Evolutionary conservation across 768 basidiomycete genomes (phyloP).

Genomic region (Tulasnella sp.): DNA sequence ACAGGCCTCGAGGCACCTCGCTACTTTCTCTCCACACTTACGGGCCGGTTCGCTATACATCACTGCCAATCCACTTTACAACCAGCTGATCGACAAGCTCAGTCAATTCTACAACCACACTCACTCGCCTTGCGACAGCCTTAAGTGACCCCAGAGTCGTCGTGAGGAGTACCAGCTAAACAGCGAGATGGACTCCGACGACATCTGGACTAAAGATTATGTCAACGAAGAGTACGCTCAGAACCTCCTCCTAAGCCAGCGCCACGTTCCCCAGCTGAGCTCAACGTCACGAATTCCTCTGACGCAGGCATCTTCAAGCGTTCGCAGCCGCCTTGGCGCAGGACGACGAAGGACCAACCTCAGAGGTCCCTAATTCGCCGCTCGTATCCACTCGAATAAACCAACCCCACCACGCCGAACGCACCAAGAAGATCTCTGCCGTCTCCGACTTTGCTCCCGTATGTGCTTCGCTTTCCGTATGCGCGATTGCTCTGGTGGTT

Average conservation of each 20-base stretch:
- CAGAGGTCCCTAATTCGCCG: constrained; percentile 36
- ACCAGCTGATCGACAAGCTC: neutral
- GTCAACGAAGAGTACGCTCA: constrained; percentile 63
- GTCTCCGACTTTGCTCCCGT: constrained; percentile 80
- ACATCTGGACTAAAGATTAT: constrained; percentile 51
- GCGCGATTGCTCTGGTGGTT: neutral
- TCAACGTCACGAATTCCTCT: neutral
- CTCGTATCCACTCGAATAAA: constrained; percentile 30
- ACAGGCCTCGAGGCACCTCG: neutral
- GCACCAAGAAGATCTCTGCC: constrained; percentile 76
- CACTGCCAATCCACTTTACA: neutral
- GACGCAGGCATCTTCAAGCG: constrained; percentile 59
- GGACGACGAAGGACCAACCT: constrained; percentile 46
- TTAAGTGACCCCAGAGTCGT: neutral
- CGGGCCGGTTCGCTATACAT: neutral
- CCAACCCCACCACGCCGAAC: constrained; percentile 37
- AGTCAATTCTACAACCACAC: neutral
- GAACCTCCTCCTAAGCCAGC: neutral
- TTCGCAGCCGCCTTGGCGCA: constrained; percentile 73
- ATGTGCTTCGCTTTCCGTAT: neutral
- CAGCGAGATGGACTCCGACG: constrained; percentile 15
- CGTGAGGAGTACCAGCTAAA: neutral
- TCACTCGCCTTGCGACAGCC: neutral
- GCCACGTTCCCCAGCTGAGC: neutral
- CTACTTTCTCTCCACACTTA: constrained; percentile 1